These are phyloP conservation scores for Ophioceras dolichostomum DNA, from an alignment of 2,329 filamentous ascomycete genomes.

Conservation along the genomic window DNA sequence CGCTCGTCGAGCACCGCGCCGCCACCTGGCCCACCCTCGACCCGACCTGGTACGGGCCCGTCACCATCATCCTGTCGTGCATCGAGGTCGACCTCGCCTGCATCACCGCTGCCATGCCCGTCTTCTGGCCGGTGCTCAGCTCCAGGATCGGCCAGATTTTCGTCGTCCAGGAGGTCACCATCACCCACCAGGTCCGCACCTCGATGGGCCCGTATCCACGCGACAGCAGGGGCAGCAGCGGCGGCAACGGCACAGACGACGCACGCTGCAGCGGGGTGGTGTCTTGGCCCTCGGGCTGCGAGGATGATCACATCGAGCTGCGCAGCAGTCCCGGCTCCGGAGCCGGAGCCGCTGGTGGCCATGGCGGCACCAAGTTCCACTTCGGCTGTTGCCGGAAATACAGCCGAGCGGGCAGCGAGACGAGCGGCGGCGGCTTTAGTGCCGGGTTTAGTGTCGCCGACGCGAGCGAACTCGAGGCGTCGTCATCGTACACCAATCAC, in stretches of 20 bases:
- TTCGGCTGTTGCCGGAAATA: neutral
- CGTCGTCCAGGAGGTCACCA: conserved; percentile 13
- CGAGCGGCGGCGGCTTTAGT: no score
- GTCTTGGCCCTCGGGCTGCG: neutral
- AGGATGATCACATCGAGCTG: no score
- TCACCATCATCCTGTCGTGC: conserved; percentile 11
- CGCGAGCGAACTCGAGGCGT: conserved; percentile 1
- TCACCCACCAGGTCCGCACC: conserved; percentile 6
- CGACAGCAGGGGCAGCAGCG: neutral
- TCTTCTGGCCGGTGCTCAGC: conserved; percentile 16
- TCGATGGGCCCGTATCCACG: neutral
- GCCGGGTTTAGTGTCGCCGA: neutral
- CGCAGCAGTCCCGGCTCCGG: neutral
- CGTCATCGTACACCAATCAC: no score
- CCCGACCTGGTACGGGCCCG: conserved; percentile 15
- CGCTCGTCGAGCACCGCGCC: conserved; percentile 9
- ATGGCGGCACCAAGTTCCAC: neutral
- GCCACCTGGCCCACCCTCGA: conserved; percentile 12
- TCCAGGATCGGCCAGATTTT: conserved; percentile 13
- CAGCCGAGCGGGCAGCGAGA: neutral
- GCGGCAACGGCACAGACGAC: neutral
- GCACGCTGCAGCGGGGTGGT: neutral
- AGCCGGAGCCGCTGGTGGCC: neutral
- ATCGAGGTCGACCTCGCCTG: conserved; percentile 16
- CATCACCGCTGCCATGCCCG: conserved; percentile 13